Percentiles rank a stretch among this genome's conserved stretches.
Conservation (phyloP, 73 alveolate genomes). For the Stentor coeruleus region DNA sequence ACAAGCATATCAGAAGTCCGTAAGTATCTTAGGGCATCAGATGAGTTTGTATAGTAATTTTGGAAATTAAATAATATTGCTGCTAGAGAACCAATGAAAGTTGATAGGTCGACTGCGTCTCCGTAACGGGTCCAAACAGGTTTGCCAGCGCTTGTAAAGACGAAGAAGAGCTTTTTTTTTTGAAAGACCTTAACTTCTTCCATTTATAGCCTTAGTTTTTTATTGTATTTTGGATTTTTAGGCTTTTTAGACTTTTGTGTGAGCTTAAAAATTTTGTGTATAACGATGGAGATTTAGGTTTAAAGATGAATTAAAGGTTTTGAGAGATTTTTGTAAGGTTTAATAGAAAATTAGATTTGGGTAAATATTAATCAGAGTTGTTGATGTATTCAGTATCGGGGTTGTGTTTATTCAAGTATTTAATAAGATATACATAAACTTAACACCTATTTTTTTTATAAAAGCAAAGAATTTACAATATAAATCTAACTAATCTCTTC, state of each 20-base stretch:
- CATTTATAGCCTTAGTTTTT: neutral
- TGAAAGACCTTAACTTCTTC: neutral
- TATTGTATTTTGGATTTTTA: neutral
- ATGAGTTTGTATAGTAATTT: neutral
- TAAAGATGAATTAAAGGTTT: no score
- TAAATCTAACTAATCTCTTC: no score
- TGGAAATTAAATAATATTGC: slow-evolving; percentile 12
- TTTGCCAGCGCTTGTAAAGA: slow-evolving; percentile 23
- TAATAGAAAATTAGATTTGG: no score
- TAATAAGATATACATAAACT: no score
- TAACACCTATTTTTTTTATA: no score
- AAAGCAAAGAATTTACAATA: no score
- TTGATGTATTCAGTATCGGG: no score
- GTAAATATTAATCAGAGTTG: no score
- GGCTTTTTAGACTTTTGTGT: neutral
- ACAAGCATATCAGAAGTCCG: slow-evolving; percentile 22
- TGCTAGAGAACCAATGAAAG: slow-evolving; percentile 14
- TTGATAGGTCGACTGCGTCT: slow-evolving; percentile 4
- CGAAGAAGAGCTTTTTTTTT: slow-evolving; percentile 21
- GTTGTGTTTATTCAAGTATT: no score
- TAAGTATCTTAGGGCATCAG: neutral
- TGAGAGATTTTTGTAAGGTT: no score
- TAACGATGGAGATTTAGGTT: no score
- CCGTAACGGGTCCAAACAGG: slow-evolving; percentile 28
- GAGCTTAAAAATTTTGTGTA: no score